Percentiles rank a stretch among this genome's conserved stretches.
Evolutionary conservation across 495 filamentous ascomycete genomes (phyloP).

Genomic region (Neurospora sp.): DNA sequence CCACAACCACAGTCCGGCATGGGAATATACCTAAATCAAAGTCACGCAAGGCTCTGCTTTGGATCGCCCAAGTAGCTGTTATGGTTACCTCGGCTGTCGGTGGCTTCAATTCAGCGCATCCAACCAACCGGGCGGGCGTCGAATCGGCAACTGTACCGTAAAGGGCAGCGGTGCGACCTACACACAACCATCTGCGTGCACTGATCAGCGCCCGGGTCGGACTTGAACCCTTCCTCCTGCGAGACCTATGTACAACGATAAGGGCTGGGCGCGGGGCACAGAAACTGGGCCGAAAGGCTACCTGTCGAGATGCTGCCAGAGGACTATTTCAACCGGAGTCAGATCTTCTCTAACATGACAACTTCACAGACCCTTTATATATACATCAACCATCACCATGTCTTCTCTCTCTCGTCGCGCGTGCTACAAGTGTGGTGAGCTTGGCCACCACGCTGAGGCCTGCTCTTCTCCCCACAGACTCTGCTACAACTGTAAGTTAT

Average conservation of each 20-base stretch:
- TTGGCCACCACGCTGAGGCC: conserved; percentile 97
- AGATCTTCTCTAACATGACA: background rate
- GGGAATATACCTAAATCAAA: background rate
- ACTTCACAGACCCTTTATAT: background rate
- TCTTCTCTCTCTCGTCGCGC: conserved; percentile 94
- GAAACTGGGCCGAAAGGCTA: background rate
- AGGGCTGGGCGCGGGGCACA: background rate
- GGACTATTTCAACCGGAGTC: background rate
- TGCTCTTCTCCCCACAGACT: conserved; percentile 94
- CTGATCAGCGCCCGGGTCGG: background rate
- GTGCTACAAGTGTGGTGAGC: conserved; percentile 99
- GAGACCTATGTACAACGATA: background rate
- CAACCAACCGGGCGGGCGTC: background rate
- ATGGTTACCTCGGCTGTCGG: background rate
- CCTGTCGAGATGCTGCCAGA: background rate
- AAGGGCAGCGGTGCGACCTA: background rate
- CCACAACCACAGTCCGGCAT: background rate
- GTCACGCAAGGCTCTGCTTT: background rate
- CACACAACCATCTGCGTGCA: background rate
- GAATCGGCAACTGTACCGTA: background rate
- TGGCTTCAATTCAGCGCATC: background rate
- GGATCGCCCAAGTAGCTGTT: background rate
- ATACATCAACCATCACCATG: conserved; percentile 37
- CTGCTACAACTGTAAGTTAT: conserved; percentile 86
- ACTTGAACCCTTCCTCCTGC: background rate